These are phyloP conservation scores for Cnidoscolus chayamansa DNA, from an alignment of 441 rosid genomes.

Conservation along the genomic window DNA sequence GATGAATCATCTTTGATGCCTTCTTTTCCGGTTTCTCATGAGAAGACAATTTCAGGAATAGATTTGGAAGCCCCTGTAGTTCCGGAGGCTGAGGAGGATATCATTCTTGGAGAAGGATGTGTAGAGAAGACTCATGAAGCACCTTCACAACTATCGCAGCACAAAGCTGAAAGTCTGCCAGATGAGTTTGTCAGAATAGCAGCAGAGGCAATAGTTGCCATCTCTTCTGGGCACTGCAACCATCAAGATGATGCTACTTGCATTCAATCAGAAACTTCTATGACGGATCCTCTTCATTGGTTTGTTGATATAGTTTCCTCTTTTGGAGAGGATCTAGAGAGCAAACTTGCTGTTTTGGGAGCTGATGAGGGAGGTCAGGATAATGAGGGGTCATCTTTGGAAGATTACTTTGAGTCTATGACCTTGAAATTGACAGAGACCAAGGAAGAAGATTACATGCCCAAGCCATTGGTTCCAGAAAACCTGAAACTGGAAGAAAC, in stretches of 20 bases:
- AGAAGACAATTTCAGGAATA: constrained; percentile 41
- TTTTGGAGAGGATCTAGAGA: constrained; percentile 48
- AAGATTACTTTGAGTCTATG: constrained; percentile 85
- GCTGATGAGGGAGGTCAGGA: constrained; percentile 32
- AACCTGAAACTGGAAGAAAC: constrained; percentile 52
- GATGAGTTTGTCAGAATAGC: constrained; percentile 53
- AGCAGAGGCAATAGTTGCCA: constrained; percentile 73
- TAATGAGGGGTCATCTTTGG: constrained; percentile 43
- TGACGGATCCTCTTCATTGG: constrained; percentile 70
- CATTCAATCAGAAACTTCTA: constrained; percentile 40
- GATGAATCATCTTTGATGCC: constrained; percentile 54
- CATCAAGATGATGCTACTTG: constrained; percentile 34
- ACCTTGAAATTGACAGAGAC: constrained; percentile 58
- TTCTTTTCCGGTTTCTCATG: constrained; percentile 29
- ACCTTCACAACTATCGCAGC: constrained; percentile 29
- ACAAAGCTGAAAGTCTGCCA: constrained; percentile 24
- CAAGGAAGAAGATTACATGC: constrained; percentile 77
- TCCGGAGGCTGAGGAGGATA: constrained; percentile 52
- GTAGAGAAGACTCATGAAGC: constrained; percentile 32
- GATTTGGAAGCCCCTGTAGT: constrained; percentile 75
- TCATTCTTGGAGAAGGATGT: constrained; percentile 34
- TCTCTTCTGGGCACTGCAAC: constrained; percentile 39
- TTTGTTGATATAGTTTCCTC: constrained; percentile 60
- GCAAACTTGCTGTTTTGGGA: constrained; percentile 34
- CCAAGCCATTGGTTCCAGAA: constrained; percentile 67